Evolutionary conservation across 345 rosid species (phyloP).

Genomic region (Gossypium anomalum): DNA sequence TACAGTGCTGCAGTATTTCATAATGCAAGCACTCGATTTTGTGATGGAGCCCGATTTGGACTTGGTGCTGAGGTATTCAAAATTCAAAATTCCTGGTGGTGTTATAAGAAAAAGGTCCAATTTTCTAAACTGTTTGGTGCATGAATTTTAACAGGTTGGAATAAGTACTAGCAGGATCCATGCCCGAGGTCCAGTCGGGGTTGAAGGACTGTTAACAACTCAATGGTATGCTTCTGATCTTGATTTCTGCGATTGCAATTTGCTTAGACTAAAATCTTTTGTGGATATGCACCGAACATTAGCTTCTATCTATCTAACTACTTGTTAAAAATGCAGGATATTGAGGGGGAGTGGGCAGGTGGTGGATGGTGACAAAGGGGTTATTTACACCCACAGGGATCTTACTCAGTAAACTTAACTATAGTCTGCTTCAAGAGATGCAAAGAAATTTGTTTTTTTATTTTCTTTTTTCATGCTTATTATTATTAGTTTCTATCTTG

Average conservation of each 20-base stretch:
- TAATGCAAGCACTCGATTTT: slow-evolving; percentile 73
- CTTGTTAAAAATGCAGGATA: slow-evolving; percentile 33
- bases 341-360: slow-evolving; percentile 58
- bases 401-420: background rate
- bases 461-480: background rate
- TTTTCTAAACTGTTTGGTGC: slow-evolving; percentile 9
- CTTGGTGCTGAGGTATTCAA: slow-evolving; percentile 68
- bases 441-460: background rate
- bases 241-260: background rate
- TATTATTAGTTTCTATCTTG: background rate
- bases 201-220: slow-evolving; percentile 71
- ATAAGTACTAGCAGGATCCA: slow-evolving; percentile 70
- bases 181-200: slow-evolving; percentile 80
- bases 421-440: background rate
- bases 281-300: background rate
- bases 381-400: slow-evolving; percentile 32
- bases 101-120: background rate
- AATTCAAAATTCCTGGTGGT: background rate
- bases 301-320: background rate
- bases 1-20: slow-evolving; percentile 76
- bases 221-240: slow-evolving; percentile 41
- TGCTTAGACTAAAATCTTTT: background rate
- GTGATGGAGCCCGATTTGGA: slow-evolving; percentile 79
- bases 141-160: slow-evolving; percentile 44
- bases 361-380: slow-evolving; percentile 48